Base-by-base conservation (phyloP, 208 protist genomes). In the Leishmania amazonensis region DNA sequence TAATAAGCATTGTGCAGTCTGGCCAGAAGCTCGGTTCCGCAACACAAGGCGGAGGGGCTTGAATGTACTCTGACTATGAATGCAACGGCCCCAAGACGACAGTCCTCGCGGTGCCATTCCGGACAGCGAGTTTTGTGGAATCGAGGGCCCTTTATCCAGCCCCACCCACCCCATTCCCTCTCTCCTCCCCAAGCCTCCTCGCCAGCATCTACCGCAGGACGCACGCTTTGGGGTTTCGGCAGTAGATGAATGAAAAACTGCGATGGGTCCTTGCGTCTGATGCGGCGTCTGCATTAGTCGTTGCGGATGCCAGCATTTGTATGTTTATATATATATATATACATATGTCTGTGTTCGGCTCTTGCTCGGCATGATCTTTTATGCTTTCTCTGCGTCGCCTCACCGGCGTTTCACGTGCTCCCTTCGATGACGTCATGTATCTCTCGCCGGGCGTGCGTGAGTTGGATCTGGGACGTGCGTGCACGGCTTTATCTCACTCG, bases 1-100 rank as follows among this genome's bases (percentile, higher is more conserved):
- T 98, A 1, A 75, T 92, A 38, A 85, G 92, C 28, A 31, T 42
- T 9, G 76, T 89, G 28, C 80, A 84, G 60, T 79, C 28, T 13
- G 87, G 83, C 15, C 51, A 70, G 47, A 65, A 64, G 5, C 74
- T 86, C 9, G 51, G 42, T 42, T 45, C 62, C 9, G n/a, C 21
- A n/a, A 68, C 35, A 64, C 35, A 78, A 9, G 3, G 38, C 1
- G 57, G 1, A 31, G 53, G n/a, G 11, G 3, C 40, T n/a, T 47
- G 40, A 38, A 67, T 0, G 15, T 15, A 40, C 28, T 67, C 28
- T 15, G 8, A 6, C 31, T 17, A 40, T 11, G 62, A 21, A 38
- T 17, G 62, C 28, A 21, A 24, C 2, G n/a, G 31, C n/a, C 62
- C n/a, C 9, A 21, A 40, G 31, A 21, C 62, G 15, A 38, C 62